Percentiles rank a stretch among this genome's conserved stretches.
phyloP scores from a whole-genome alignment of 1,139 yeast species.

The Candida tropicalis region DNA sequence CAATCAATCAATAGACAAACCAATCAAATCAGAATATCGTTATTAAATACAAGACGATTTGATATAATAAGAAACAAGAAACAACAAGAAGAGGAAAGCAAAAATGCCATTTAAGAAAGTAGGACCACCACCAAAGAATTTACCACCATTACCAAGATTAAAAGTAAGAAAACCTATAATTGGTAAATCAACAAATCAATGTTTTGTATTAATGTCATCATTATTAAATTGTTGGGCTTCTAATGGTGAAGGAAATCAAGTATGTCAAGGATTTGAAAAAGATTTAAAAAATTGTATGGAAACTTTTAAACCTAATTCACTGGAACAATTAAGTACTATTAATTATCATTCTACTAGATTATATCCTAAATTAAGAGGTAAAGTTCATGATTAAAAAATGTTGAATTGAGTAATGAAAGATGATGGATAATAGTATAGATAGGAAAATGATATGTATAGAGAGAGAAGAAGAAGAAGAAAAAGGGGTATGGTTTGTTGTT shows the following conservation, averaged over 20 bases:
- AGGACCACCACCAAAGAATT: conserved; percentile 29
- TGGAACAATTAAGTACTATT: conserved; percentile 52
- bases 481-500: too few relatives aligned
- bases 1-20: too few relatives aligned
- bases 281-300: conserved; percentile 53
- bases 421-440: background rate
- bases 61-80: too few relatives aligned
- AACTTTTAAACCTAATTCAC: conserved; percentile 45
- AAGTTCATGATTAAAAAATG: conserved; percentile 60
- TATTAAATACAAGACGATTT: too few relatives aligned
- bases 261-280: conserved; percentile 64
- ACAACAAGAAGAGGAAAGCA: too few relatives aligned
- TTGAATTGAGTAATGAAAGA: background rate
- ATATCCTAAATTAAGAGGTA: conserved; percentile 76
- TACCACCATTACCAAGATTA: conserved; percentile 78
- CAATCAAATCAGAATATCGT: too few relatives aligned
- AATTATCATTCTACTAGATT: conserved; percentile 85
- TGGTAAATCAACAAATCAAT: conserved; percentile 65
- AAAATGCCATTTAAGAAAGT: conserved; percentile 37
- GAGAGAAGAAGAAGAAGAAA: background rate
- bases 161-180: conserved; percentile 68
- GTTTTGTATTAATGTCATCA: conserved; percentile 81
- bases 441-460: background rate
- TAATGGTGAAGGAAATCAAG: conserved; percentile 77
- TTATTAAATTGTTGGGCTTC: conserved; percentile 96